Base-by-base conservation (phyloP, 345 rosid species). In the Populus tremula region DNA sequence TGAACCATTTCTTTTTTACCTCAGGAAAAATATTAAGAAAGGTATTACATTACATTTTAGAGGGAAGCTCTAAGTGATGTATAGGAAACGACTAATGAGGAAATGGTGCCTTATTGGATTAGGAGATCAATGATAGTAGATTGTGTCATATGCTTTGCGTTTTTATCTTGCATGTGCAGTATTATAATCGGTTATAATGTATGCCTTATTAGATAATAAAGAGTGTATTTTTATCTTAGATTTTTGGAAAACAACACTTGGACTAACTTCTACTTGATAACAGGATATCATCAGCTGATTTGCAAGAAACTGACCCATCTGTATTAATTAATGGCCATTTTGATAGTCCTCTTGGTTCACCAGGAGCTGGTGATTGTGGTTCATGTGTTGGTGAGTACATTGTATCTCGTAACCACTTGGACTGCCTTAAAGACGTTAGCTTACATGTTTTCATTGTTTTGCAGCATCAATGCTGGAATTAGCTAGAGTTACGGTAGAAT, bases 361-460 rank as follows among this genome's bases (percentile, higher is more conserved):
- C 97, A 10, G 99, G 99, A 79, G 99, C 99, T 81, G 97, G 94
- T 67, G 99, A 96, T 76, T 96, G 99, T 82, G 99, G 87, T 73
- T 90, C 99, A 70, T 93, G 99, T 80, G 98, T 93, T 80, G 99
- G 99, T 96, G 75, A 35, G 97, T 78, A 41, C 35, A 49, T 74
- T 61, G 36, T 25, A 56, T 35, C 20, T 33, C 53, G 9, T n/a
- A 64, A 59, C 73, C 69, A 16, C 54, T 69, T 69, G 72, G 33
- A 23, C 53, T 38, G 9, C 63, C 66, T 74, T 74, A 75, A 61
- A 69, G 18, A 33, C 47, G 3, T 12, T 43, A 25, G 33, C 47
- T 38, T 41, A 13, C 82, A 31, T 75, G 79, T 39, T 56, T 43
- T 27, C 67, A 36, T 76, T 72, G 45, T 14, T 79, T 64, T 88